These are phyloP conservation scores for Naganishia vishniacii DNA, from an alignment of 768 basidiomycete species.

Conservation along the genomic window DNA sequence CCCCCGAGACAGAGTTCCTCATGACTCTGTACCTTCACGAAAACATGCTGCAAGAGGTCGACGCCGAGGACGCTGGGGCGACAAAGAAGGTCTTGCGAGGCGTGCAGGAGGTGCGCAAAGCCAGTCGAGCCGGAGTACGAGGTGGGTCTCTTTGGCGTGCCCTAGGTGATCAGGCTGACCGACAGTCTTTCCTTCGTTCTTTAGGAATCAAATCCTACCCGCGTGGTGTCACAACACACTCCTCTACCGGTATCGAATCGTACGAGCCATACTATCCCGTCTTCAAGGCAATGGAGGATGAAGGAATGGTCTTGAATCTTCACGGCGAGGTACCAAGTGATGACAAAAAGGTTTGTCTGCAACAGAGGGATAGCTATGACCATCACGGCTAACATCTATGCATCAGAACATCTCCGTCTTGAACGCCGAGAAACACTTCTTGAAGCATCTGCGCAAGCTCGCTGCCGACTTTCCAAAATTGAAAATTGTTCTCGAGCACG, in stretches of 20 bases:
- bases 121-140: slow-evolving; percentile 72
- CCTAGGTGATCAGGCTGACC: not conserved
- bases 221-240: slow-evolving; percentile 93
- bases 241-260: slow-evolving; percentile 90
- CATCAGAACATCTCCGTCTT: slow-evolving; percentile 87
- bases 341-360: slow-evolving; percentile 55
- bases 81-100: slow-evolving; percentile 16
- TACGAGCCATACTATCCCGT: slow-evolving; percentile 89
- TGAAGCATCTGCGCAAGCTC: slow-evolving; percentile 76
- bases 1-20: slow-evolving; percentile 73
- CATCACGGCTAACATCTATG: not conserved
- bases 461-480: slow-evolving; percentile 78
- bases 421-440: slow-evolving; percentile 84
- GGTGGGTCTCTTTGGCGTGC: slow-evolving; percentile 45
- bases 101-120: slow-evolving; percentile 82
- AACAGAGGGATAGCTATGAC: too few relatives aligned
- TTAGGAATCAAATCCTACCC: slow-evolving; percentile 91
- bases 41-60: slow-evolving; percentile 25
- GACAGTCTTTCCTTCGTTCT: not conserved
- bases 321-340: slow-evolving; percentile 92
- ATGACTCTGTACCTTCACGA: slow-evolving; percentile 91
- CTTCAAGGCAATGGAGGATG: slow-evolving; percentile 88
- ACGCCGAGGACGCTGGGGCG: slow-evolving; percentile 1
- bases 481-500: slow-evolving; percentile 94
- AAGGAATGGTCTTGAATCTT: slow-evolving; percentile 88